These are phyloP conservation scores for Rhizopus stolonifer DNA, from an alignment of 371 early-diverging fungal species.

Conservation along the genomic window DNA sequence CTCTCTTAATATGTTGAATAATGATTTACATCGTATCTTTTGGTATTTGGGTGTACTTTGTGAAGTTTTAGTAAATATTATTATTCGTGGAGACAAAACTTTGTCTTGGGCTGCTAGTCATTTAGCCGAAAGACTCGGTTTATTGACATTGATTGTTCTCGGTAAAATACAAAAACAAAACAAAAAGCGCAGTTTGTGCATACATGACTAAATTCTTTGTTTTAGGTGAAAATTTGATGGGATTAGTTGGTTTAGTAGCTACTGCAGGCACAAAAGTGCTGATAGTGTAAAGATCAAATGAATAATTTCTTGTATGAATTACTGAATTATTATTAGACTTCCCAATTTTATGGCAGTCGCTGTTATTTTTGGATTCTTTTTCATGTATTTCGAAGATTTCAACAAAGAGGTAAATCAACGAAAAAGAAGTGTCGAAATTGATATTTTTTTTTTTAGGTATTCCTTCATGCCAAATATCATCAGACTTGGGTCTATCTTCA, in stretches of 20 bases:
- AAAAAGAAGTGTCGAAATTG: no score
- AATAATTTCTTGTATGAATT: background rate
- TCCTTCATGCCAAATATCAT: conserved; percentile 44
- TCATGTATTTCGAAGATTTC: conserved; percentile 57
- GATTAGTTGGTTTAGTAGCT: conserved; percentile 42
- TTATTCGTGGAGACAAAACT: conserved; percentile 47
- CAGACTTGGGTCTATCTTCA: conserved; percentile 63
- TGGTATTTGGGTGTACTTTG: conserved; percentile 53
- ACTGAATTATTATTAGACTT: conserved; percentile 22
- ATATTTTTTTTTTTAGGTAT: conserved; percentile 26
- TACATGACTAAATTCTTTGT: background rate
- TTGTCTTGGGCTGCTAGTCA: conserved; percentile 65
- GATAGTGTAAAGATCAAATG: conserved; percentile 27
- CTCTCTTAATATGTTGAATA: conserved; percentile 40
- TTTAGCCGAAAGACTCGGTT: conserved; percentile 56
- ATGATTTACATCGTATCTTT: conserved; percentile 46
- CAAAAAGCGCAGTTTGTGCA: no score
- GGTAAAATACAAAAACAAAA: no score
- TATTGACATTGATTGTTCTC: conserved; percentile 57
- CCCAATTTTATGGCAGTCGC: conserved; percentile 53
- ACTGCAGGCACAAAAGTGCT: conserved; percentile 29
- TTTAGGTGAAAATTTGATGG: conserved; percentile 48
- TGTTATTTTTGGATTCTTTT: conserved; percentile 54
- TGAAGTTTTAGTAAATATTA: conserved; percentile 50
- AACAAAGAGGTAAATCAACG: conserved; percentile 40